Evolutionary conservation across 192 early-diverging fungal genomes (phyloP).

Genomic region (Entomortierella chlamydospora): DNA sequence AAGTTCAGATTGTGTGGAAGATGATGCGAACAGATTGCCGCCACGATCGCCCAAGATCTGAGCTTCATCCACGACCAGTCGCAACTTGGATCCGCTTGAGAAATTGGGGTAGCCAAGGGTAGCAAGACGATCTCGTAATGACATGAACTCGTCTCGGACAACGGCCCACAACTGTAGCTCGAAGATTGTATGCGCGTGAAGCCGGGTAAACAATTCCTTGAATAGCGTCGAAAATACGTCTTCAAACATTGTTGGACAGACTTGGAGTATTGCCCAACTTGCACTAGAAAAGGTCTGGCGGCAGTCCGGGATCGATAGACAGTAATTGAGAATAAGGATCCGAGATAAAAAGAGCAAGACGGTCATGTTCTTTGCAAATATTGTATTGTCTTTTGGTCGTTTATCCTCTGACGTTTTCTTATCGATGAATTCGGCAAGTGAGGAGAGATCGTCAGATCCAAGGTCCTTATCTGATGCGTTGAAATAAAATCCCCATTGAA

Average conservation of each 20-base stretch:
- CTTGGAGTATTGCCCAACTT: slow-evolving; percentile 35
- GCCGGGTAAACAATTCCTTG: slow-evolving; percentile 2
- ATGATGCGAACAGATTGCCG: slow-evolving; percentile 1
- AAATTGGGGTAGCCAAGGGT: slow-evolving; percentile 5
- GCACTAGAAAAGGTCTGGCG: slow-evolving; percentile 25
- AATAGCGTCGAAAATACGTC: slow-evolving; percentile 18
- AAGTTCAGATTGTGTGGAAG: slow-evolving; percentile 7
- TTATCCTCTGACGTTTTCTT: slow-evolving; percentile 7
- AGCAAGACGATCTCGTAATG: slow-evolving; percentile 4
- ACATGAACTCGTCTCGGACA: slow-evolving; percentile 10
- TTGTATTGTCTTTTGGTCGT: slow-evolving; percentile 2
- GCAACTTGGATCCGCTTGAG: neutral
- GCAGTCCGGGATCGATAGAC: slow-evolving; percentile 18
- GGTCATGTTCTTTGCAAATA: slow-evolving; percentile 35
- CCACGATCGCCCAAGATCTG: slow-evolving; percentile 10
- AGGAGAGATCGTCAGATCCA: slow-evolving; percentile 21
- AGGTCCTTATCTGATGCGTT: slow-evolving; percentile 32
- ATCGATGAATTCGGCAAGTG: slow-evolving; percentile 16
- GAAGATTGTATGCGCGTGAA: slow-evolving; percentile 4
- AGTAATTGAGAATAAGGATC: slow-evolving; percentile 27
- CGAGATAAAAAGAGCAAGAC: slow-evolving; percentile 28
- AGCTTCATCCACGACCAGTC: slow-evolving; percentile 5
- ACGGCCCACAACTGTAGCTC: neutral
- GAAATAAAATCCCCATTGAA: slow-evolving; percentile 43
- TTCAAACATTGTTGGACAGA: slow-evolving; percentile 26